Evolutionary conservation across 805 yeast species (phyloP), one percentile per base, ranked within the genome.

Genomic region (Debaryomyces castellii): DNA sequence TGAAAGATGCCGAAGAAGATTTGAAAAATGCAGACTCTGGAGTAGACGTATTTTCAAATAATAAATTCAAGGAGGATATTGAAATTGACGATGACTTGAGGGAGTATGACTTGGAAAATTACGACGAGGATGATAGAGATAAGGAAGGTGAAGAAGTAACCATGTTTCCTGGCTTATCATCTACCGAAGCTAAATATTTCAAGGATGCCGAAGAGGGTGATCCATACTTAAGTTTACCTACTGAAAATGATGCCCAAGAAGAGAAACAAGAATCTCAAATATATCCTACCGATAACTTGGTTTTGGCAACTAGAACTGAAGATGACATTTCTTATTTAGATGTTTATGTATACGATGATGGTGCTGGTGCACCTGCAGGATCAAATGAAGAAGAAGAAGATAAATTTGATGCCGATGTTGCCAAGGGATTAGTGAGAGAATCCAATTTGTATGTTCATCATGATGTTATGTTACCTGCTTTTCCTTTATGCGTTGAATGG

Each of bases 401-500:
- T 57, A 76, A 77, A 49, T 58, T 69, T 28, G 91, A 86, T 58
- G 82, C 82, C n/a, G 89, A 85, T 62, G 88, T 82, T 12, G 87
- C 87, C 41, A 80, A 75, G 52, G 95, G 92, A 10, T 63, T 81
- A 58, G 77, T 78, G 33, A 79, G 95, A 70, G 94, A 82, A 40
- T 78, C 85, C 44, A 81, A 84, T 32, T 70, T 94, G 51, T 94
- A 94, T 60, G 94, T 92, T 41, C 99, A 94, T 63, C 99, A 94
- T 66, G 99, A 94, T 64, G 69, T 92, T 55, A 89, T 94, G 97
- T 77, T 94, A 50, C 99, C 99, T 1, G 87, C 97, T 2, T 92
- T 94, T 77, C 99, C 99, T 35, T 76, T 94, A 49, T 89, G 97
- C 63, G 91, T 91, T 27, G 99, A 94, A 67, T 92, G 98, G 98